phyloP scores from a whole-genome alignment of 306 rosid species.

The Cucurbita pepo region DNA sequence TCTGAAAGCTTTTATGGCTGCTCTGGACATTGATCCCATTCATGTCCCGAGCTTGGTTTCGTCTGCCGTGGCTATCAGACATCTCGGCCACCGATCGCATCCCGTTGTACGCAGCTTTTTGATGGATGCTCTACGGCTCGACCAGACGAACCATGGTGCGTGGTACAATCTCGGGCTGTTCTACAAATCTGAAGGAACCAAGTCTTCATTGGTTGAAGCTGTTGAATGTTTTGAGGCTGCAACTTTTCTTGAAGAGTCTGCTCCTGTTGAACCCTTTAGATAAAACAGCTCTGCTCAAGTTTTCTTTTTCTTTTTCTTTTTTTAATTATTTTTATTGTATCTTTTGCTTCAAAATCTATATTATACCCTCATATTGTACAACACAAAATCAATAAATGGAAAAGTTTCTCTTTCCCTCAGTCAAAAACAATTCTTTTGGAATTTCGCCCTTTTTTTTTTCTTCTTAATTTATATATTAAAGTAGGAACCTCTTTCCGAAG shows the following conservation, averaged over 20 bases:
- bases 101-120: constrained; percentile 40
- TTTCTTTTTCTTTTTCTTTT: not conserved
- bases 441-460: not conserved
- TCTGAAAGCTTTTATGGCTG: constrained; percentile 35
- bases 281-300: constrained; percentile 12
- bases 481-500: too few relatives aligned
- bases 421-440: not conserved
- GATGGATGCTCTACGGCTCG: constrained; percentile 52
- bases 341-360: not conserved
- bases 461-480: too few relatives aligned
- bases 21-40: constrained; percentile 48
- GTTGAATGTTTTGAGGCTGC: constrained; percentile 74
- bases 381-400: constrained; percentile 2
- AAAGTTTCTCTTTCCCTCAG: not conserved
- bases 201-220: constrained; percentile 44
- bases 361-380: constrained; percentile 1
- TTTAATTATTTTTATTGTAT: not conserved
- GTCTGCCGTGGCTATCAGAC: constrained; percentile 34
- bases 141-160: constrained; percentile 47
- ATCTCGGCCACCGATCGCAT: constrained; percentile 19
- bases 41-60: constrained; percentile 68
- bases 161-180: constrained; percentile 81
- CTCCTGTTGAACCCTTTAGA: constrained; percentile 77
- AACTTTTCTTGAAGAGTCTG: constrained; percentile 51
- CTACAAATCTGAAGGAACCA: constrained; percentile 32